These are phyloP conservation scores for Boletellus deceptivus DNA, from an alignment of 1,284 basidiomycete genomes.

Conservation along the genomic window DNA sequence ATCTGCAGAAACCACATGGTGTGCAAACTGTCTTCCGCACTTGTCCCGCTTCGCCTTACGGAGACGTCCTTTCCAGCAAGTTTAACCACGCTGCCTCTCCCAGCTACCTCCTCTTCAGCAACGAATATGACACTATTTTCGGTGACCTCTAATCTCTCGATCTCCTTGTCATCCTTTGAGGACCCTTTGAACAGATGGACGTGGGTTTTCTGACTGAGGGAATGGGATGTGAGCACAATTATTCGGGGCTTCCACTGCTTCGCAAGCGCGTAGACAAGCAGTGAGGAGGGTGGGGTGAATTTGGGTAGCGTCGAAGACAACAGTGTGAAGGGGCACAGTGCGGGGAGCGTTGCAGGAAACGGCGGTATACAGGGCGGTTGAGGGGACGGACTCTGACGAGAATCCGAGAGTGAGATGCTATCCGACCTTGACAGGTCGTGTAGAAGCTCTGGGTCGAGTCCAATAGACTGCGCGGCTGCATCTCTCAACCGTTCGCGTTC, in stretches of 20 bases:
- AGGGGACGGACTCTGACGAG: slow-evolving; percentile 6
- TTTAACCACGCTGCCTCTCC: slow-evolving; percentile 62
- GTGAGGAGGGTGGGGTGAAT: slow-evolving; percentile 61
- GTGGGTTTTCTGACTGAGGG: slow-evolving; percentile 47
- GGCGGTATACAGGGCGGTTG: slow-evolving; percentile 38
- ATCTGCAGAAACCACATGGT: slow-evolving; percentile 65
- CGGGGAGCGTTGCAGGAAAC: slow-evolving; percentile 55
- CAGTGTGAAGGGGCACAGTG: slow-evolving; percentile 50
- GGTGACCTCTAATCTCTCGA: slow-evolving; percentile 71
- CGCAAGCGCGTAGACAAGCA: slow-evolving; percentile 66
- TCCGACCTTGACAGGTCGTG: slow-evolving; percentile 13
- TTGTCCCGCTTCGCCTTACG: slow-evolving; percentile 38
- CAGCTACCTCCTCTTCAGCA: slow-evolving; percentile 64
- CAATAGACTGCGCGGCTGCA: slow-evolving; percentile 72
- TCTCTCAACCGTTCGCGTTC: slow-evolving; percentile 71
- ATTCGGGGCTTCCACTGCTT: slow-evolving; percentile 70
- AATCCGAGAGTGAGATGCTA: slow-evolving; percentile 14
- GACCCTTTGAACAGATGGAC: slow-evolving; percentile 69
- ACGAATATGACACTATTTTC: slow-evolving; percentile 73
- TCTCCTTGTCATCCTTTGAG: slow-evolving; percentile 57
- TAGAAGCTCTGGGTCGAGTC: slow-evolving; percentile 41
- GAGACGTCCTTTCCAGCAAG: slow-evolving; percentile 62
- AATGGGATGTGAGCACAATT: slow-evolving; percentile 56
- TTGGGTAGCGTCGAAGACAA: slow-evolving; percentile 57
- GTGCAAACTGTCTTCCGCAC: slow-evolving; percentile 1